Conservation (phyloP, 2,329 filamentous ascomycete species). For the Fusarium lateritium region DNA sequence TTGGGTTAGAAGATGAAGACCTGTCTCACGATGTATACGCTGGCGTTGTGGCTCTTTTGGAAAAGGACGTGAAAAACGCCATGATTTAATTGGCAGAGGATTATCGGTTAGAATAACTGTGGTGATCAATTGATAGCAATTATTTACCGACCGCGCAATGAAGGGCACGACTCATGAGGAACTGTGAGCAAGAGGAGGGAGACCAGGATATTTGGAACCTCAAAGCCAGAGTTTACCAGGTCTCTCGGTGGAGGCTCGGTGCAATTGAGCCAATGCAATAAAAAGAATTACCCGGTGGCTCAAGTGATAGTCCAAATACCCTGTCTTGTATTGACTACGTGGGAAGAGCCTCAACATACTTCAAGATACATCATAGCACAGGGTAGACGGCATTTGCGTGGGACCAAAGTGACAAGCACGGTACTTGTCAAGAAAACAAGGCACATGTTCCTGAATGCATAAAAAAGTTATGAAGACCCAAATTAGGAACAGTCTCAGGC, state of each 20-base stretch:
- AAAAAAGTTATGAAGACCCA: conserved; percentile 4
- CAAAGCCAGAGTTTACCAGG: no score
- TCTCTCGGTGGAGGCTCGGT: no score
- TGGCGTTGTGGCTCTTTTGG: background rate
- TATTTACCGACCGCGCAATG: background rate
- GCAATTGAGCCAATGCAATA: no score
- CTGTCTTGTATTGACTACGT: background rate
- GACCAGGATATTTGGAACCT: no score
- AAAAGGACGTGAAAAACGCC: background rate
- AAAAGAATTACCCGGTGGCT: no score
- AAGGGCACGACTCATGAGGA: background rate
- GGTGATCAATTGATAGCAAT: background rate
- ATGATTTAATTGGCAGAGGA: no score
- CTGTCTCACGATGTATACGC: background rate
- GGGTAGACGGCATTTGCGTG: background rate
- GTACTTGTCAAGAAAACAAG: conserved; percentile 18
- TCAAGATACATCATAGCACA: background rate
- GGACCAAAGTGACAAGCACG: background rate
- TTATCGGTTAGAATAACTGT: background rate
- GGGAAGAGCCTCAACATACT: background rate
- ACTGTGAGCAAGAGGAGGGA: no score
- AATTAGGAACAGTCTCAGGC: conserved; percentile 18
- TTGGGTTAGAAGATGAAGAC: background rate
- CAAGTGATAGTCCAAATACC: no score
- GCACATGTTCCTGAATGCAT: conserved; percentile 8